These are phyloP conservation scores for Lactifluus pinguis DNA, from an alignment of 768 basidiomycete species.

Conservation along the genomic window DNA sequence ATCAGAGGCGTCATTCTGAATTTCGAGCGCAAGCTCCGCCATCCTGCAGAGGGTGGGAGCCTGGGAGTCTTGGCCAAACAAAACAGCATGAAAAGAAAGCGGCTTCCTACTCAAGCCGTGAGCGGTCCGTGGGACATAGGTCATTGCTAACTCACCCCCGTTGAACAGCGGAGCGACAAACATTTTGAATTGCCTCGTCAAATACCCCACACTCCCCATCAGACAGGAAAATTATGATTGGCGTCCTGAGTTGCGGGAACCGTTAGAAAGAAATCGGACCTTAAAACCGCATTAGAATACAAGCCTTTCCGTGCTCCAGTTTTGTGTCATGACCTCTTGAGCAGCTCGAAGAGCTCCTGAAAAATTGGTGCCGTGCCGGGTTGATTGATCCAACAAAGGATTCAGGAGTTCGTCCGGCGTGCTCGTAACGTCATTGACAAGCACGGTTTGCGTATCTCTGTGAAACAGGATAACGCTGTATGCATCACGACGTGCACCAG, in stretches of 20 bases:
- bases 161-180: conserved; percentile 35
- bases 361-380: conserved; percentile 37
- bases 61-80: conserved; percentile 36
- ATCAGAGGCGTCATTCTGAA: conserved; percentile 36
- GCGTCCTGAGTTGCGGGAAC: conserved; percentile 28
- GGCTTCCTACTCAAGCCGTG: conserved; percentile 33
- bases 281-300: neutral
- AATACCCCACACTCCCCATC: conserved; percentile 40
- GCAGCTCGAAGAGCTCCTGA: conserved; percentile 31
- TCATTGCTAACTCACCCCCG: conserved; percentile 31
- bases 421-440: conserved; percentile 40
- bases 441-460: conserved; percentile 11
- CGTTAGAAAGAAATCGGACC: neutral
- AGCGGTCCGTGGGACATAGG: neutral
- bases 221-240: conserved; percentile 46
- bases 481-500: conserved; percentile 36
- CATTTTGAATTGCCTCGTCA: conserved; percentile 31
- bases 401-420: conserved; percentile 38
- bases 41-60: conserved; percentile 34
- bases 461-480: conserved; percentile 49
- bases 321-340: conserved; percentile 31
- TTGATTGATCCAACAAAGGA: conserved; percentile 26
- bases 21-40: conserved; percentile 42
- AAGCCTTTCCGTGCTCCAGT: conserved; percentile 46
- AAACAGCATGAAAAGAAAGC: conserved; percentile 50